Evolutionary conservation across 306 rosid species (phyloP), one percentile per base, ranked within the genome.

Genomic region (Calophaca sinica): DNA sequence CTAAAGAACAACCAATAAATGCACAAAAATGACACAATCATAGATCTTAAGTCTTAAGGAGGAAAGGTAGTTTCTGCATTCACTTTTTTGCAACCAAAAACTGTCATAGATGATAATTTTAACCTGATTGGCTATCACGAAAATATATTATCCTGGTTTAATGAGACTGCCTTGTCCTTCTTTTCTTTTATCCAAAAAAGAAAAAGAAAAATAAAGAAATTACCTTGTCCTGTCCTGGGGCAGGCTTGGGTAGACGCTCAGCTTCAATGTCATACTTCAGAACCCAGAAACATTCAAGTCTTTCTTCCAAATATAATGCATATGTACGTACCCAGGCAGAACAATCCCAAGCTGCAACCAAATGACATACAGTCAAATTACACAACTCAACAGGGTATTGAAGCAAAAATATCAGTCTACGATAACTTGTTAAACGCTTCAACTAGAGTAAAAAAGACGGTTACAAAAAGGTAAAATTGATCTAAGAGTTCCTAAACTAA

Each of bases 271-370:
- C 97, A 86, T 92, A 89, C 83, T 86, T 92, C 64, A 92, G 66
- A 80, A 86, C 70, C 81, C 80, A 77, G 73, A 88, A 92, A 81
- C 97, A 89, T 86, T 92, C 96, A 45, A 92, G 96, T 39, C 96
- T 91, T 64, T 91, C 96, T 84, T 91, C 97, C 88, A 91, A 85
- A 89, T 83, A 89, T 79, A 88, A 82, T 33, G 96, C 96, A 82
- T 91, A 91, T 48, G 96, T 88, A 9, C 97, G 97, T 51, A 91
- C 90, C 97, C 97, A 91, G 8, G 87, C 93, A 64, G 97, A 91
- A 82, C 97, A 91, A 80, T 91, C 97, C 97, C 97, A 91, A 64
- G 96, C 97, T 91, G 82, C 76, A 68, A 80, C 48, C 14, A 64
- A 65, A 59, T n/a, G 62, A 65, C 71, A 51, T 13, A 73, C 14